Percentiles rank a stretch among this genome's conserved stretches.
phyloP scores from a whole-genome alignment of 2,329 filamentous ascomycete species.

The Scedosporium aurantiacum region DNA sequence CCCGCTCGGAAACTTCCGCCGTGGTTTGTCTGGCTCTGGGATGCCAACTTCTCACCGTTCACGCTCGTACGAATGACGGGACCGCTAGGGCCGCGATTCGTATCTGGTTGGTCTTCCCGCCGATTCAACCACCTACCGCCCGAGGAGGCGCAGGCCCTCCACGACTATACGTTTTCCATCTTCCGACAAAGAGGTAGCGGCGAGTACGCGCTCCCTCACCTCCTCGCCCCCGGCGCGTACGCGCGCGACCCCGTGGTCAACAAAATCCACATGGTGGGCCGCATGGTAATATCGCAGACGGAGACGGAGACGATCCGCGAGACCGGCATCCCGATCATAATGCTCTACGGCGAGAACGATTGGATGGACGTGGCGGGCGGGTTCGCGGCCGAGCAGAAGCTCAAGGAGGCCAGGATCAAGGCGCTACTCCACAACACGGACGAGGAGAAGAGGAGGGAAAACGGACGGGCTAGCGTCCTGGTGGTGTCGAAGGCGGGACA shows the following conservation, averaged over 20 bases:
- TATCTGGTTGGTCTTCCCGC: slow-evolving; percentile 88
- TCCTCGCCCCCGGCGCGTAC: slow-evolving; percentile 87
- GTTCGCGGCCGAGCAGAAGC: slow-evolving; percentile 64
- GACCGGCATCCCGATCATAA: slow-evolving; percentile 68
- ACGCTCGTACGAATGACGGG: slow-evolving; percentile 79
- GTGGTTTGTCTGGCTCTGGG: slow-evolving; percentile 92
- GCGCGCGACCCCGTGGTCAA: slow-evolving; percentile 80
- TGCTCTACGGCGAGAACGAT: slow-evolving; percentile 96
- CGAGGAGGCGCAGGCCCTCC: slow-evolving; percentile 71
- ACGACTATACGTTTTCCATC: slow-evolving; percentile 88
- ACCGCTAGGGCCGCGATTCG: slow-evolving; percentile 79
- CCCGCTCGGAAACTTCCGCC: slow-evolving; percentile 55
- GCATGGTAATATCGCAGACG: slow-evolving; percentile 42
- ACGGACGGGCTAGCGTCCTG: slow-evolving; percentile 71
- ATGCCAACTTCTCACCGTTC: slow-evolving; percentile 93
- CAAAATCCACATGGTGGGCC: slow-evolving; percentile 74
- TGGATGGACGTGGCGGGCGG: slow-evolving; percentile 97
- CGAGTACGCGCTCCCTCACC: slow-evolving; percentile 85
- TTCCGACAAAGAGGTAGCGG: slow-evolving; percentile 88
- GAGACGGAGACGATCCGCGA: slow-evolving; percentile 24
- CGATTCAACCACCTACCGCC: slow-evolving; percentile 80
- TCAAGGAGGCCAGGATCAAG: slow-evolving; percentile 55
- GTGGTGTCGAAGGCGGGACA: slow-evolving; percentile 56
- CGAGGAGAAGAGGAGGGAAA: slow-evolving; percentile 61
- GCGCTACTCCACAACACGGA: slow-evolving; percentile 49